Base-by-base conservation (phyloP, 1,284 basidiomycete species). In the Pyrrhoderma lamaoense region DNA sequence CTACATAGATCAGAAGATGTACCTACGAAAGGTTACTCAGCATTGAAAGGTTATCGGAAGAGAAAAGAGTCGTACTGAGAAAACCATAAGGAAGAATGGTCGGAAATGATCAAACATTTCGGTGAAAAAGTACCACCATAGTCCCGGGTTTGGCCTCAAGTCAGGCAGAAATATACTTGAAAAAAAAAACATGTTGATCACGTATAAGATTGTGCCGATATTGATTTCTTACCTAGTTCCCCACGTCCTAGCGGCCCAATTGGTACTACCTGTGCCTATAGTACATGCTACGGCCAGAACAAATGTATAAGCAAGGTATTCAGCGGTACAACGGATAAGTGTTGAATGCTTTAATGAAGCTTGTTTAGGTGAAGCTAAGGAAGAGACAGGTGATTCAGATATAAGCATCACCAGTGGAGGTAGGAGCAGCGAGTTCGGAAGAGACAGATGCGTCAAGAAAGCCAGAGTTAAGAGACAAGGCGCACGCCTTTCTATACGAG, bases 51-150 rank as follows among this genome's bases (percentile, higher is more conserved):
- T 5, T 31, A 31, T 31, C 27, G 13, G 9, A 18, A 23, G 22
- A 21, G 21, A 7, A 21, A 14, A 22, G 22, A 31, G 4, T 13
- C 65, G 53, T n/a, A 91, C 90, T 39, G 90, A 92, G 67, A 98
- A 98, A n/a, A 90, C 89, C 73, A 94, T 86, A 16, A 96, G 71
- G 74, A 97, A 99, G 70, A 98, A 98, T 2, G 85, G 79, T 27
- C 94, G 76, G 72, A 98, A 99, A 67, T 99, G 90, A 63, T 97
- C 93, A 61, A 99, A 99, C 86, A 98, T 98, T 66, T 99, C 94
- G 11, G 93, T 97, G 70, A 98, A 97, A 70, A 98, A 98, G 69
- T 99, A 99, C 96, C 96, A 99, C 85, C 91, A 93, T 36, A 98
- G 70, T 2, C 95, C 95, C 7, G 91, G 82, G 61, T 95, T 97